These are phyloP conservation scores for Microdochium trichocladiopsis DNA, from an alignment of 2,329 filamentous ascomycete genomes.

Conservation along the genomic window DNA sequence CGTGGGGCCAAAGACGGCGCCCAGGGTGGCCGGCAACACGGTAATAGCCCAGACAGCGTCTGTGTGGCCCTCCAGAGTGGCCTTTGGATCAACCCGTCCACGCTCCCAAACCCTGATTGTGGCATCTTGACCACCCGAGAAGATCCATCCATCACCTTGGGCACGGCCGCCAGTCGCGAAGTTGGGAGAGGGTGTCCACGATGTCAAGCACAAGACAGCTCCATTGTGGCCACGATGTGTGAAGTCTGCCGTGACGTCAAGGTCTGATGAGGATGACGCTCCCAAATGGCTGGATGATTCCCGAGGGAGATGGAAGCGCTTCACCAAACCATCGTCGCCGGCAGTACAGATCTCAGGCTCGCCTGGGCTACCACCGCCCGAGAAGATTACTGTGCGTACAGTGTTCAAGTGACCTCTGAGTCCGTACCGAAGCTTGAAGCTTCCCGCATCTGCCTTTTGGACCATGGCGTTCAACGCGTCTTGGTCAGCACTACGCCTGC, in stretches of 20 bases:
- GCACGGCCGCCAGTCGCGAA: conserved; percentile 85
- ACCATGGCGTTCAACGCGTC: conserved; percentile 42
- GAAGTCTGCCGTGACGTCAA: conserved; percentile 90
- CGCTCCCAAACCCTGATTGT: conserved; percentile 94
- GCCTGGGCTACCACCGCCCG: conserved; percentile 86
- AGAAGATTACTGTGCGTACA: conserved; percentile 92
- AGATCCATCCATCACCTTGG: conserved; percentile 94
- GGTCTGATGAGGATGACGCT: conserved; percentile 59
- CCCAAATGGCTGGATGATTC: conserved; percentile 51
- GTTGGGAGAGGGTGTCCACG: conserved; percentile 80
- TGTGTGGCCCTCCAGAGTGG: conserved; percentile 86
- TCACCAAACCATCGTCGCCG: conserved; percentile 91
- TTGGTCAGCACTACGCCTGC: conserved; percentile 63
- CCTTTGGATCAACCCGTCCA: conserved; percentile 89
- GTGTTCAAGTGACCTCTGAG: conserved; percentile 89
- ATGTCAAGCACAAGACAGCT: conserved; percentile 76
- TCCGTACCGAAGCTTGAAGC: conserved; percentile 89
- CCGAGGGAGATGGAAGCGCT: conserved; percentile 91
- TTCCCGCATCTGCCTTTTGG: conserved; percentile 62
- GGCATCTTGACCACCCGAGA: conserved; percentile 91
- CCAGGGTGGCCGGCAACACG: conserved; percentile 78
- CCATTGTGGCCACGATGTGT: conserved; percentile 93
- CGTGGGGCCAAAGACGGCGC: conserved; percentile 70
- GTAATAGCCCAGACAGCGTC: conserved; percentile 96
- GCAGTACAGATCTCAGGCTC: conserved; percentile 97